Evolutionary conservation across 495 filamentous ascomycete species (phyloP).

Genomic region (Margaritispora aquatica): DNA sequence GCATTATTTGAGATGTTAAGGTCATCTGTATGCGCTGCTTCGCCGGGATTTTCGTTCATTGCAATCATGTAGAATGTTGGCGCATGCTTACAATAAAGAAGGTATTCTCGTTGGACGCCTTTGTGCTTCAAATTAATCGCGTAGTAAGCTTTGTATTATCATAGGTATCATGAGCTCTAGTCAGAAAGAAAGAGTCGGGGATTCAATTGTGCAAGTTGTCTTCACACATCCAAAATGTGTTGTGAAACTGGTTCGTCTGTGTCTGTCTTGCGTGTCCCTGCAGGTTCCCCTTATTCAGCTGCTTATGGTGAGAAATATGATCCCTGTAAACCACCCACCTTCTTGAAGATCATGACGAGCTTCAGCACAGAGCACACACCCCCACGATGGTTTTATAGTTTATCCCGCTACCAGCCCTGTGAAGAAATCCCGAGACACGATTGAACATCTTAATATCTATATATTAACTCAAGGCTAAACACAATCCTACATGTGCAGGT

Average conservation of each 20-base stretch:
- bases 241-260: neutral
- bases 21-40: slow-evolving; percentile 7
- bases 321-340: neutral
- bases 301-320: neutral
- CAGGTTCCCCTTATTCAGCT: neutral
- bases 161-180: neutral
- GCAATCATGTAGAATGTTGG: slow-evolving; percentile 11
- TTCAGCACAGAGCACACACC: neutral
- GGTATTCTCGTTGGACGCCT: neutral
- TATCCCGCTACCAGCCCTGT: no score
- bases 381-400: neutral
- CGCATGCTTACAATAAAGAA: slow-evolving; percentile 17
- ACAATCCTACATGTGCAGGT: no score
- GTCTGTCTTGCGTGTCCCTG: neutral
- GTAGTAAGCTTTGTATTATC: neutral
- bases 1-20: slow-evolving; percentile 4
- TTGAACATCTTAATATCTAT: no score
- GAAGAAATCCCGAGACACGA: no score
- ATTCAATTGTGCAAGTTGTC: neutral
- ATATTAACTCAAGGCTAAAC: no score
- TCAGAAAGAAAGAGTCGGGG: neutral
- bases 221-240: neutral
- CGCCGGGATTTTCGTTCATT: slow-evolving; percentile 20
- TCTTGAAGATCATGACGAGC: neutral
- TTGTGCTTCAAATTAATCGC: neutral